Base-by-base conservation (phyloP, 495 filamentous ascomycete species). In the Friedmanniomyces simplex region DNA sequence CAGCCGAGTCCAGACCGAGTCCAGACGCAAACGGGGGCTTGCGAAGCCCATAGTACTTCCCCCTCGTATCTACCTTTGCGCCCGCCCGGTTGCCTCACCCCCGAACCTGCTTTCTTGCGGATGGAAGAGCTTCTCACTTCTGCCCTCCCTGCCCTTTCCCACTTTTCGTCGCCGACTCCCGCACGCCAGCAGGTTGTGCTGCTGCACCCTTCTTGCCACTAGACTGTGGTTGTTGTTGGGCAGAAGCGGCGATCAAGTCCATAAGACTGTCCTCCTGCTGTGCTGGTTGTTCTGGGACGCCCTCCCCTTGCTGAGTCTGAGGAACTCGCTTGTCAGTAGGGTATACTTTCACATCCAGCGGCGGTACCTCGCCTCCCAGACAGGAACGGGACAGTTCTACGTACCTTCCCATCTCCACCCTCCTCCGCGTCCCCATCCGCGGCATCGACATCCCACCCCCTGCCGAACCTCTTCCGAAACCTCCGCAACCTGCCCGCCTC, bases 401-500 rank as follows among this genome's bases (percentile, higher is more conserved):
- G n/a, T 24, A 51, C 10, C 14, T 13, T 20, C 12, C n/a, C n/a
- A n/a, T 47, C 25, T 24, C 8, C 22, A 55, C 22, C 16, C 24
- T 34, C 30, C 43, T 50, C 57, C 34, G 50, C 56, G 13, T 48
- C 41, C 11, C 57, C 57, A 39, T 69, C 67, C 52, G 52, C 66
- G 20, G 68, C 67, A 54, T 74, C 79, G 22, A 76, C 76, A 76
- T 97, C 93, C 77, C 83, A 98, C 22, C 81, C 82, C 22, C 87
- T 73, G 25, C 93, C 93, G 76, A 89, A 98, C 55, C 83, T 79
- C 58, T 78, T 77, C 52, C 93, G 76, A 76, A 98, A 98, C 36
- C 88, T 86, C 50, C 81, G 83, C 64, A 98, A 71, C 66, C 87
- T 83, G 26, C 93, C 93, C 22, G 93, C 94, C 81, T 97, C 93